These are phyloP conservation scores for Carnegiea gigantea DNA, from an alignment of 179 eudicot species.

Conservation along the genomic window DNA sequence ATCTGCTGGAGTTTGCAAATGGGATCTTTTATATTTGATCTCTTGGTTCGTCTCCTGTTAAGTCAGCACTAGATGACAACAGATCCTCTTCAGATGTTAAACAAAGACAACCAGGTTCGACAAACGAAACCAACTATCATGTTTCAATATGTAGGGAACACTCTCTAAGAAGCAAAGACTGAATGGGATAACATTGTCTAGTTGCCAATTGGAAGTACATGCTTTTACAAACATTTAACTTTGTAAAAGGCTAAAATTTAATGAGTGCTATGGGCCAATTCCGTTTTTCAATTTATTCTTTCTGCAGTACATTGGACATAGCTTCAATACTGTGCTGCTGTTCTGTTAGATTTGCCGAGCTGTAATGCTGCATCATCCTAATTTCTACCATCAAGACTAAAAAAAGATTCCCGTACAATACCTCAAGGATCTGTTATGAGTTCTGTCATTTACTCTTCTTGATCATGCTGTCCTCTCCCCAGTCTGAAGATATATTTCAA, in stretches of 20 bases:
- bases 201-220: background rate
- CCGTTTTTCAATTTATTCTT: no score
- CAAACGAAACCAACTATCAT: background rate
- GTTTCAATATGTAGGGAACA: background rate
- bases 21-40: background rate
- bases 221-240: background rate
- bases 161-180: background rate
- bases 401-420: background rate
- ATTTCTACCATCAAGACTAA: background rate
- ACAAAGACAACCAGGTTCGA: background rate
- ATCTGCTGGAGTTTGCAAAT: background rate
- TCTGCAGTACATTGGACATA: background rate
- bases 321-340: background rate
- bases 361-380: background rate
- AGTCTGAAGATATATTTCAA: no score
- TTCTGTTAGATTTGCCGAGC: background rate
- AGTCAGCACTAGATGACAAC: background rate
- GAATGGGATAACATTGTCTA: background rate
- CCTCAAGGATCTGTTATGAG: background rate
- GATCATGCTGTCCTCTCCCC: background rate
- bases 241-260: background rate
- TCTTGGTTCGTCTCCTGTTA: background rate
- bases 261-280: background rate
- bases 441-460: background rate
- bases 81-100: background rate